Evolutionary conservation across 441 rosid species (phyloP), one percentile per base, ranked within the genome.

Genomic region (Rhodomyrtus psidioides): DNA sequence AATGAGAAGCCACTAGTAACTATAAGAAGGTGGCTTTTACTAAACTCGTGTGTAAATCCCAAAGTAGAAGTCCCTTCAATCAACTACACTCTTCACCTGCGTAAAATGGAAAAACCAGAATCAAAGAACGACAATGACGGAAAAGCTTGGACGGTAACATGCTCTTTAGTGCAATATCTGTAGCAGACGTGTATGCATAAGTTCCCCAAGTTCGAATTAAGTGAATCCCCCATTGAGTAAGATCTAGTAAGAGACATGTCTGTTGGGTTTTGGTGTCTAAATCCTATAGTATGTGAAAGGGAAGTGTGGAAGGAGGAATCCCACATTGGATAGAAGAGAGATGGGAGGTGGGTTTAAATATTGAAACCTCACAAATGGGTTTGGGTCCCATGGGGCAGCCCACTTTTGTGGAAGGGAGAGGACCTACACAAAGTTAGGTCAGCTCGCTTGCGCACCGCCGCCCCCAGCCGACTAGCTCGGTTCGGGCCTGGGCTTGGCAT

Each of bases 1-100:
- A 62, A 42, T n/a, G 26, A 84, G 8, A 27, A 49, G 55, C 79
- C 23, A 84, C 54, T n/a, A 34, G 17, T 21, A 49, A 49, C n/a
- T 51, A 26, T 46, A 55, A 56, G 39, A 82, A 54, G 13, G 85
- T 23, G 9, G 19, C 79, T 34, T 82, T 82, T 54, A 59, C 81
- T 58, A 46, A 74, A 93, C 98, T 95, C 89, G 94, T 98, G 16
- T 93, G 91, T 97, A 97, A 86, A 93, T 93, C 91, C 91, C 92
- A 86, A 90, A 85, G 92, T 96, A 96, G 94, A 97, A 97, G 62
- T 91, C 97, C 83, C 96, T 91, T 98, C 99, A 97, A 65, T 94
- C 97, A 27, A 97, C 95, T 57, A 97, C 87, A 91, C 98, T 94
- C 92, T 94, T 95, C 90, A 97, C 97, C 99, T 96, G 83, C 83